phyloP scores from a whole-genome alignment of 352 stramenopile species.

The Plasmopara muralis region DNA sequence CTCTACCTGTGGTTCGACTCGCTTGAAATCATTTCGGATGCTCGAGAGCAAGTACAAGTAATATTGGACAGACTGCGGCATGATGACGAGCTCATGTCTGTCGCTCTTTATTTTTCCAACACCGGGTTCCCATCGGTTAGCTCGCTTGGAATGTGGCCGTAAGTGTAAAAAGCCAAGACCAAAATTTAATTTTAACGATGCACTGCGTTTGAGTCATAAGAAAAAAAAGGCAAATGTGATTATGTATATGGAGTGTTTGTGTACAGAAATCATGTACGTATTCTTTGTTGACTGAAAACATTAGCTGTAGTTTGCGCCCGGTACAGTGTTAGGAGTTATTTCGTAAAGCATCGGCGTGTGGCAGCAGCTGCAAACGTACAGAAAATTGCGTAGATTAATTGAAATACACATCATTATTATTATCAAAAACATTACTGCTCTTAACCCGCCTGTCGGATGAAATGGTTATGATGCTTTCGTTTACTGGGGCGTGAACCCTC shows the following conservation, averaged over 20 bases:
- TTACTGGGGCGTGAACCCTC: too few relatives aligned
- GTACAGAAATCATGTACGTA: background rate
- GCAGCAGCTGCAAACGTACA: too few relatives aligned
- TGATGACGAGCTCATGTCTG: conserved; percentile 51
- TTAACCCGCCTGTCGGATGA: too few relatives aligned
- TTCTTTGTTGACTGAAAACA: background rate
- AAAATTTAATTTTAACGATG: background rate
- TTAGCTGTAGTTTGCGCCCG: too few relatives aligned
- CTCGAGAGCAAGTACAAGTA: conserved; percentile 45
- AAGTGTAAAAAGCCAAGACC: background rate
- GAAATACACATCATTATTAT: too few relatives aligned
- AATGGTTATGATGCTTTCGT: too few relatives aligned
- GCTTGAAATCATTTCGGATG: conserved; percentile 36
- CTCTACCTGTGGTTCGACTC: conserved; percentile 55
- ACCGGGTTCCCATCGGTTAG: conserved; percentile 20
- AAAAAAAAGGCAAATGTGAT: too few relatives aligned
- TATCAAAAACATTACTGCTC: too few relatives aligned
- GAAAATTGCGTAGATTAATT: too few relatives aligned
- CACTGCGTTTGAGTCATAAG: background rate
- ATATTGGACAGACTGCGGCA: conserved; percentile 46
- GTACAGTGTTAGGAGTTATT: too few relatives aligned
- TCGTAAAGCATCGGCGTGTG: too few relatives aligned
- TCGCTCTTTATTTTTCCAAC: conserved; percentile 26
- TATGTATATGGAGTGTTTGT: too few relatives aligned
- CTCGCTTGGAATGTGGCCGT: conserved; percentile 23